Base-by-base conservation (phyloP, 306 rosid genomes). In the Pueraria montana region DNA sequence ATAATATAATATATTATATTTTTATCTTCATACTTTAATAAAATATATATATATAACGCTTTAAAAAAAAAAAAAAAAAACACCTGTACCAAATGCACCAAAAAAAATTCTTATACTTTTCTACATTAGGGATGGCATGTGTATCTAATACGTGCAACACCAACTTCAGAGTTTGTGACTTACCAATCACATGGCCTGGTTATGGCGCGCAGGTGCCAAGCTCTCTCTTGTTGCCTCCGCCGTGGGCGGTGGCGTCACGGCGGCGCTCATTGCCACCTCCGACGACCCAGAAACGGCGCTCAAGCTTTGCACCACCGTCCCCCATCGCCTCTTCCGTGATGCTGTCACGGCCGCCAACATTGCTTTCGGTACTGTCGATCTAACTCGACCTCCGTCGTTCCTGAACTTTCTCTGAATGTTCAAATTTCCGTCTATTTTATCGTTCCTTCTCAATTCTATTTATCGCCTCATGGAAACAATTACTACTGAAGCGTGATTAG, bases 121-220 rank as follows among this genome's bases (percentile, higher is more conserved):
- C 9, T 38, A 38, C 43, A 7, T 38, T 38, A 8, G 43, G 11
- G 10, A 38, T 38, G 43, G 10, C 43, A 38, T 8, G 43, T 6
- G 2, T 0, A 38, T 38, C 14, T 9, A 43, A 43, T 43, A 43
- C 49, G 49, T 11, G 49, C 49, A 43, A 11, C 12, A 11, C 3
- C 14, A 43, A 43, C 49, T 10, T 11, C 49, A 43, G 14, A 8
- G 2, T 32, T 13, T 55, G 59, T 62, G 53, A 32, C 32, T 11
- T 2, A 14, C 32, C 64, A 92, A 89, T 27, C 45, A 32, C 42
- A 93, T 96, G 98, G 92, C 90, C 46, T 83, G 89, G 68, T 79
- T 96, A 64, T 94, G 97, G 99, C 92, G 98, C 91, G 93, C 86
- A 5, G 83, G 93, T 6, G 77, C 88, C 48, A 92, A 79, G 86